A percentile compares a stretch with the other conserved stretches of the same genome.
Evolutionary conservation across 805 yeast genomes (phyloP).

Genomic region (Saccharomycopsis sp.): DNA sequence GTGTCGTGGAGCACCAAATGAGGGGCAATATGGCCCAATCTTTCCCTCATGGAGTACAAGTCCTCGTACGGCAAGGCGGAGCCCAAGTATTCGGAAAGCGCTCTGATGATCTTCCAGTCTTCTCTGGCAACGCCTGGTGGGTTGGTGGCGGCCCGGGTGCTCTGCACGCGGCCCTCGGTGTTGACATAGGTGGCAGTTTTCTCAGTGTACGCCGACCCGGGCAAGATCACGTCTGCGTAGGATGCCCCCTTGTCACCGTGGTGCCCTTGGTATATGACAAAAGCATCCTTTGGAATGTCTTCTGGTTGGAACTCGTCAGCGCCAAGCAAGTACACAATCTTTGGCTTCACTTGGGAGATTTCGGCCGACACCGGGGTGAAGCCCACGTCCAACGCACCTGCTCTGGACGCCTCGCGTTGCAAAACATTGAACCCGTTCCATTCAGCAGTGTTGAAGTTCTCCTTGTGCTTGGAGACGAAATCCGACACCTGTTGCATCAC

Average conservation of each 20-base stretch:
- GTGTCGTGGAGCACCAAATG: slow-evolving; percentile 68
- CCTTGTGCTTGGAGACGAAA: slow-evolving; percentile 43
- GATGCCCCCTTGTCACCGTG: slow-evolving; percentile 89
- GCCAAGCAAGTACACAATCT: slow-evolving; percentile 70
- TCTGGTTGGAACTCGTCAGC: slow-evolving; percentile 70
- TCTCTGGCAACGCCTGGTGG: slow-evolving; percentile 88
- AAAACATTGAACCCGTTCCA: slow-evolving; percentile 79
- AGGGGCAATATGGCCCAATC: slow-evolving; percentile 74
- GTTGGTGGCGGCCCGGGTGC: slow-evolving; percentile 76
- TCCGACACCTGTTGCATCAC: slow-evolving; percentile 47
- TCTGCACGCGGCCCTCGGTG: slow-evolving; percentile 84
- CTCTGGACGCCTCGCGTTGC: slow-evolving; percentile 83
- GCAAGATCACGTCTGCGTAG: slow-evolving; percentile 77
- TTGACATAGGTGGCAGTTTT: slow-evolving; percentile 77
- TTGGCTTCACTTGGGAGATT: slow-evolving; percentile 44
- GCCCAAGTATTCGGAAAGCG: slow-evolving; percentile 68
- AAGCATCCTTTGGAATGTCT: slow-evolving; percentile 74
- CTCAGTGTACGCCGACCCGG: slow-evolving; percentile 85
- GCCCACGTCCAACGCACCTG: slow-evolving; percentile 80
- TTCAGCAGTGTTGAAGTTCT: slow-evolving; percentile 53
- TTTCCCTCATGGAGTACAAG: slow-evolving; percentile 51
- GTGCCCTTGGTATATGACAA: slow-evolving; percentile 85
- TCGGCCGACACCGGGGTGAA: slow-evolving; percentile 44
- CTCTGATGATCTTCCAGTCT: slow-evolving; percentile 84
- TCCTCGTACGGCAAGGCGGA: slow-evolving; percentile 71